Conservation (phyloP, 352 stramenopile species). For the Nothophytophthora sp. region DNA sequence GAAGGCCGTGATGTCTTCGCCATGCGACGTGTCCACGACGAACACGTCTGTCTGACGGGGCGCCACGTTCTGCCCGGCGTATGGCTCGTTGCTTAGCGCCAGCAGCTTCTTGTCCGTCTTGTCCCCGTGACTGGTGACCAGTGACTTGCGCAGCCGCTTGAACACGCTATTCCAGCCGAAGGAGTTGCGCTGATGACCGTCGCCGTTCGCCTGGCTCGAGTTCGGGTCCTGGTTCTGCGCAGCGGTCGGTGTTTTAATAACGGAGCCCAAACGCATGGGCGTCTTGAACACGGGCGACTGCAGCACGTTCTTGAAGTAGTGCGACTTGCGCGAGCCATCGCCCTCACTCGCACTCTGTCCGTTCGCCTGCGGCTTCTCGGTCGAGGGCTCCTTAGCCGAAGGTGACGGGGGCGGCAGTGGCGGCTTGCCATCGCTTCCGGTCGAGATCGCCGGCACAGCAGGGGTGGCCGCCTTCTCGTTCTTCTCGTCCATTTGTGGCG, state of each 20-base stretch:
- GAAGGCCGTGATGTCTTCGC: conserved; percentile 82
- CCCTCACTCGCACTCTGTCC: conserved; percentile 27
- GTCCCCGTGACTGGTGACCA: conserved; percentile 60
- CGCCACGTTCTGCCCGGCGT: conserved; percentile 40
- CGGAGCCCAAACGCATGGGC: conserved; percentile 71
- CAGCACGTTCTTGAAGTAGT: conserved; percentile 88
- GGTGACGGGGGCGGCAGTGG: conserved; percentile 9
- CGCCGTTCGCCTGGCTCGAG: conserved; percentile 27
- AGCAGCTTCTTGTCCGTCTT: conserved; percentile 75
- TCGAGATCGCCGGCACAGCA: conserved; percentile 5
- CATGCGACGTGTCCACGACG: conserved; percentile 76
- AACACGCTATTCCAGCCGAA: conserved; percentile 86
- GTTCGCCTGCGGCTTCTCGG: conserved; percentile 20
- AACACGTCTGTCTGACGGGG: conserved; percentile 69
- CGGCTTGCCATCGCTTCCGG: conserved; percentile 10
- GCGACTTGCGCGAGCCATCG: conserved; percentile 61
- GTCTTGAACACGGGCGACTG: conserved; percentile 84
- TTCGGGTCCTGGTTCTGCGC: conserved; percentile 25
- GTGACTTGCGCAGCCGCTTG: conserved; percentile 78
- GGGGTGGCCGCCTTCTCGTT: not conserved
- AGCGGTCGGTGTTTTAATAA: conserved; percentile 64
- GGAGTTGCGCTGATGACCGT: conserved; percentile 38
- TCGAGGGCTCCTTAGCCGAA: conserved; percentile 10
- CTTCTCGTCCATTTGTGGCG: conserved; percentile 10
- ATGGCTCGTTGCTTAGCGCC: conserved; percentile 73